Evolutionary conservation across 495 filamentous ascomycete genomes (phyloP).

Genomic region (Tuber magnatum): DNA sequence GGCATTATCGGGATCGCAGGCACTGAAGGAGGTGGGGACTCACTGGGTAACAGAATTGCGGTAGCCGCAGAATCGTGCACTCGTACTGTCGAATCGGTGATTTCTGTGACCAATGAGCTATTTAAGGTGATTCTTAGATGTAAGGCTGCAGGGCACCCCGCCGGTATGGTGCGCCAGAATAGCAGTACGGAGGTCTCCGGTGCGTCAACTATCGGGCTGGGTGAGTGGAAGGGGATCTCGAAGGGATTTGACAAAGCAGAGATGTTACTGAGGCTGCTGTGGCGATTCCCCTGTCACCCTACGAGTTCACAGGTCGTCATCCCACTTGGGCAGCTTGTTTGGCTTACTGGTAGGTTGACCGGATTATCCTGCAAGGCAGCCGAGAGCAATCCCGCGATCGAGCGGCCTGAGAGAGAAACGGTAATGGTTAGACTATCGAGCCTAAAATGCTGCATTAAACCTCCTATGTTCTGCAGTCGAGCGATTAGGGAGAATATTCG

Average conservation of each 20-base stretch:
- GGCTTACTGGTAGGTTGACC: slow-evolving; percentile 31
- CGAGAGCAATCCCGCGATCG: slow-evolving; percentile 23
- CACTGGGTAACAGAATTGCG: slow-evolving; percentile 22
- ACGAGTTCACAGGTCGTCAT: slow-evolving; percentile 28
- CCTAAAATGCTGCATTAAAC: slow-evolving; percentile 23
- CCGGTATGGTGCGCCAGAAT: neutral
- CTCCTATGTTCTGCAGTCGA: slow-evolving; percentile 18
- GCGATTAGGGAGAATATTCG: slow-evolving; percentile 24
- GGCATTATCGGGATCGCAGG: slow-evolving; percentile 1
- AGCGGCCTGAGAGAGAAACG: slow-evolving; percentile 22
- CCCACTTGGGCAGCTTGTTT: slow-evolving; percentile 27
- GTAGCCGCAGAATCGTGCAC: slow-evolving; percentile 34
- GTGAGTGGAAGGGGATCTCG: slow-evolving; percentile 22
- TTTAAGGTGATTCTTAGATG: slow-evolving; percentile 28
- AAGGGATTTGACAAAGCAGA: slow-evolving; percentile 16
- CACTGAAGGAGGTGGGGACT: neutral
- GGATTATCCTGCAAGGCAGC: slow-evolving; percentile 15
- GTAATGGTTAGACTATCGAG: slow-evolving; percentile 26
- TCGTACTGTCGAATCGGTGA: slow-evolving; percentile 14
- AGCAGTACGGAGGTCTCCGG: slow-evolving; percentile 14
- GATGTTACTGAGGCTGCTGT: slow-evolving; percentile 25
- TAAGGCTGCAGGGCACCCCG: slow-evolving; percentile 20
- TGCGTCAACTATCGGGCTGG: slow-evolving; percentile 20
- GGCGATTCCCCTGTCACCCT: slow-evolving; percentile 32
- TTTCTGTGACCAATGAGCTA: slow-evolving; percentile 21